A percentile compares a stretch with the other conserved stretches of the same genome.
These are phyloP conservation scores for Cymbidium sinense DNA, from an alignment of 106 monocot species.

Conservation along the genomic window DNA sequence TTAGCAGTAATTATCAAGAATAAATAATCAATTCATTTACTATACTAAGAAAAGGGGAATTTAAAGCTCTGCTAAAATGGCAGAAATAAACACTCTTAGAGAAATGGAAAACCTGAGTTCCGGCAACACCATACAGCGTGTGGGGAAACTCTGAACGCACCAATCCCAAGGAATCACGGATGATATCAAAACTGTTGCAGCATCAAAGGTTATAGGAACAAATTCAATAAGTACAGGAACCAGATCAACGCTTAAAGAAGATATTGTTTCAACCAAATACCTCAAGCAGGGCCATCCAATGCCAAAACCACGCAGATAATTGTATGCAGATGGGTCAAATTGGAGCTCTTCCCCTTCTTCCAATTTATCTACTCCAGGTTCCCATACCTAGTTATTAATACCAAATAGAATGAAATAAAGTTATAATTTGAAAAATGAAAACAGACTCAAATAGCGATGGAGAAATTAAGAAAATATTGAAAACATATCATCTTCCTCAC, in stretches of 20 bases:
- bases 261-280: slow-evolving; percentile 17
- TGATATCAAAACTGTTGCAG: slow-evolving; percentile 67
- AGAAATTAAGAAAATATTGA: background rate
- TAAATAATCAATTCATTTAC: too few relatives aligned
- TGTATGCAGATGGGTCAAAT: slow-evolving; percentile 85
- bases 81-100: background rate
- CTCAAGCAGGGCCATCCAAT: slow-evolving; percentile 98
- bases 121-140: slow-evolving; percentile 82
- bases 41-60: background rate
- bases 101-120: slow-evolving; percentile 66
- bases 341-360: slow-evolving; percentile 99
- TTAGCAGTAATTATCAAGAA: too few relatives aligned
- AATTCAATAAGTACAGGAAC: background rate
- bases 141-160: slow-evolving; percentile 92
- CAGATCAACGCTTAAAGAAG: background rate
- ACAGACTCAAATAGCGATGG: background rate
- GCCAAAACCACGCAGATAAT: slow-evolving; percentile 77
- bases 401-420: background rate
- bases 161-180: slow-evolving; percentile 86
- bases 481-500: slow-evolving; percentile 12
- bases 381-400: slow-evolving; percentile 63
- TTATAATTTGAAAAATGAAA: background rate
- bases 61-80: background rate
- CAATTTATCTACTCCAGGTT: slow-evolving; percentile 80
- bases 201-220: background rate